Conservation (phyloP, 495 filamentous ascomycete species). For the Ascodesmis nigricans region DNA sequence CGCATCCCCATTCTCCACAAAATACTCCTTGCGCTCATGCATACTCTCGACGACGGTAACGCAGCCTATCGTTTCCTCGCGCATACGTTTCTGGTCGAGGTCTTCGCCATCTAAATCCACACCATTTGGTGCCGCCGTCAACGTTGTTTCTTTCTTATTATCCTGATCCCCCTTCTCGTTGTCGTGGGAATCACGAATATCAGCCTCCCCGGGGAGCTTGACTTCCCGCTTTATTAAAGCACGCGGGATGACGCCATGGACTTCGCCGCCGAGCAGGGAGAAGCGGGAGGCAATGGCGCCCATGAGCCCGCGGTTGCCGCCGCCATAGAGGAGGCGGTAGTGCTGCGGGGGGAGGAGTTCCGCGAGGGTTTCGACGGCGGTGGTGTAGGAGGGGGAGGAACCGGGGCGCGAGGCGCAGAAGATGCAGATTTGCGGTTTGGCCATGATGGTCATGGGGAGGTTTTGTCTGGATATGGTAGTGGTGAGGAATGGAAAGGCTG, state of each 20-base stretch:
- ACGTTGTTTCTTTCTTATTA: no score
- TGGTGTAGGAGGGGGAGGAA: no score
- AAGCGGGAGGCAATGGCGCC: constrained; percentile 9
- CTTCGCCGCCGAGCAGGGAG: constrained; percentile 8
- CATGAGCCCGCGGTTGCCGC: constrained; percentile 15
- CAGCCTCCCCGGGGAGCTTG: no score
- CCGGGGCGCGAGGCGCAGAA: no score
- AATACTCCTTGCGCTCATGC: constrained; percentile 13
- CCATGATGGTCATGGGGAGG: no score
- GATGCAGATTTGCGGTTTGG: no score
- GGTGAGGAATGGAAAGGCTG: no score
- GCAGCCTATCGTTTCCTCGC: constrained; percentile 9
- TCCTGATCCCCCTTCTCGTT: no score
- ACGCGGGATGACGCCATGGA: constrained; percentile 10
- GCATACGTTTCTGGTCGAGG: constrained; percentile 1
- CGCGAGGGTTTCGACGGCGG: constrained; percentile 5
- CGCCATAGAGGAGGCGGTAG: constrained; percentile 15
- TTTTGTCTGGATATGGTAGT: no score
- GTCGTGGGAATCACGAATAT: no score
- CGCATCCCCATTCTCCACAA: constrained; percentile 10
- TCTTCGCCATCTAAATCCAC: neutral
- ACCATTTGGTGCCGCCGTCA: no score
- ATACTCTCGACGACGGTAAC: constrained; percentile 9
- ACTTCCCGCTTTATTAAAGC: constrained; percentile 11
- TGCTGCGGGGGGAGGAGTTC: constrained; percentile 1